Evolutionary conservation across 1,284 basidiomycete genomes (phyloP).

Genomic region (Sphaerobolus stellatus): DNA sequence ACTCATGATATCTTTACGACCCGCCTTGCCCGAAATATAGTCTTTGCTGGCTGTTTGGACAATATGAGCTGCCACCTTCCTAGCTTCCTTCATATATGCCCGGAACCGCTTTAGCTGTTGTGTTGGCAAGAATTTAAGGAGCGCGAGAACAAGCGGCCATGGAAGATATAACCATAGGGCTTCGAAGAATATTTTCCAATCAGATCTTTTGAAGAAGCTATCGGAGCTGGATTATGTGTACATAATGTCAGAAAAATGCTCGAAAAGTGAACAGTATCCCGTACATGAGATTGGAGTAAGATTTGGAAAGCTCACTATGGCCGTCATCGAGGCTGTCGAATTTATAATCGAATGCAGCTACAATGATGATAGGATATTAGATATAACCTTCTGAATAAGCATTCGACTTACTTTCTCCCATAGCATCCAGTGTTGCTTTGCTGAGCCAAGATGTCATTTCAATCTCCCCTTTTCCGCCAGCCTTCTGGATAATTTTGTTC

Average conservation of each 20-base stretch:
- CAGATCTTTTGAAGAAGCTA: neutral
- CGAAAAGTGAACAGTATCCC: neutral
- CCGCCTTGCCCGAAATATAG: constrained; percentile 28
- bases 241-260: too few species aligned
- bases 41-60: constrained; percentile 39
- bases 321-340: constrained; percentile 22
- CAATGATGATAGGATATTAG: neutral
- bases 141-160: neutral
- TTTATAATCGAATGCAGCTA: constrained; percentile 24
- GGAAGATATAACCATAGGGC: neutral
- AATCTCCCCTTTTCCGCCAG: constrained; percentile 9
- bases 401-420: constrained; percentile 22
- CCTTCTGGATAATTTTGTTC: constrained; percentile 14
- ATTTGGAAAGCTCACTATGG: constrained; percentile 13
- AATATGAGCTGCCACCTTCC: constrained; percentile 41
- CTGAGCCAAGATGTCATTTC: constrained; percentile 21
- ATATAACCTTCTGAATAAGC: neutral
- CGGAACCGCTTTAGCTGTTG: neutral
- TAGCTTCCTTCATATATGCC: neutral
- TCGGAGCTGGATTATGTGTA: constrained; percentile 1
- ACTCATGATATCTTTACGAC: constrained; percentile 39
- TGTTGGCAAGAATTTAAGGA: neutral
- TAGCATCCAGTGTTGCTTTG: constrained; percentile 21
- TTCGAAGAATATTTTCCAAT: constrained; percentile 4
- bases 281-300: constrained; percentile 22